These are phyloP conservation scores for Calocybe gangraenosa DNA, from an alignment of 768 basidiomycete species.

Conservation along the genomic window DNA sequence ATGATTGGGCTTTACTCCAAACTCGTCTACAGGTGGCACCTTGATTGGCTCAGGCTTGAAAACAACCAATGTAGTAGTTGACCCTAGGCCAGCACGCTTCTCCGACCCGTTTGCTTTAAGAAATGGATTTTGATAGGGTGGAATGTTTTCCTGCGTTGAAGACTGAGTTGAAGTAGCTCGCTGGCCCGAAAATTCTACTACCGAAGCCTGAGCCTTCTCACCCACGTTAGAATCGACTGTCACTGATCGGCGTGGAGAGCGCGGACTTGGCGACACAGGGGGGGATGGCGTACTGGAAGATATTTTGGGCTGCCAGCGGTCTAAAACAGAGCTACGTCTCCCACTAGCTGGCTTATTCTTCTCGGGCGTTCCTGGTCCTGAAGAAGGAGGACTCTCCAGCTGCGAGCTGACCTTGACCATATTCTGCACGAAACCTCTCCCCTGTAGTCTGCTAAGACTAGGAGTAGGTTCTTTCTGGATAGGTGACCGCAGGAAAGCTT, in stretches of 20 bases:
- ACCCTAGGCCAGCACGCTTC: conserved; percentile 46
- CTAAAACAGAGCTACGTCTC: conserved; percentile 55
- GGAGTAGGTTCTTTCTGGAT: conserved; percentile 71
- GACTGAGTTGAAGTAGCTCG: conserved; percentile 23
- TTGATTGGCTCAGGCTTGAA: conserved; percentile 48
- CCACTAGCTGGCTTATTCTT: conserved; percentile 27
- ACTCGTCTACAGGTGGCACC: conserved; percentile 40
- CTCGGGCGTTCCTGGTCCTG: conserved; percentile 27
- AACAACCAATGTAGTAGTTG: conserved; percentile 73
- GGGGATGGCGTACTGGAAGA: conserved; percentile 23
- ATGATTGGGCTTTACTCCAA: conserved; percentile 35
- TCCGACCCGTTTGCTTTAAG: conserved; percentile 11
- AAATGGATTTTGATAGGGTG: conserved; percentile 3
- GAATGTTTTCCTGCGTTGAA: conserved; percentile 7
- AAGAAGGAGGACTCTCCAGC: conserved; percentile 38
- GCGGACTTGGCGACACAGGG: conserved; percentile 39
- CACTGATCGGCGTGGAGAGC: conserved; percentile 35
- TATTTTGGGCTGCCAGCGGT: conserved; percentile 59
- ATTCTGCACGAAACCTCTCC: conserved; percentile 82
- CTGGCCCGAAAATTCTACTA: conserved; percentile 1
- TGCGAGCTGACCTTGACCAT: conserved; percentile 69
- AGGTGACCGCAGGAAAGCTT: conserved; percentile 55
- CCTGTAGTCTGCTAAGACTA: conserved; percentile 77
- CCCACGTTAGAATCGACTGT: conserved; percentile 26
- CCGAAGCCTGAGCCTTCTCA: conserved; percentile 17